A percentile compares a stretch with the other conserved stretches of the same genome.
These are phyloP conservation scores for Gautieria morchelliformis DNA, from an alignment of 768 basidiomycete species.

Conservation along the genomic window DNA sequence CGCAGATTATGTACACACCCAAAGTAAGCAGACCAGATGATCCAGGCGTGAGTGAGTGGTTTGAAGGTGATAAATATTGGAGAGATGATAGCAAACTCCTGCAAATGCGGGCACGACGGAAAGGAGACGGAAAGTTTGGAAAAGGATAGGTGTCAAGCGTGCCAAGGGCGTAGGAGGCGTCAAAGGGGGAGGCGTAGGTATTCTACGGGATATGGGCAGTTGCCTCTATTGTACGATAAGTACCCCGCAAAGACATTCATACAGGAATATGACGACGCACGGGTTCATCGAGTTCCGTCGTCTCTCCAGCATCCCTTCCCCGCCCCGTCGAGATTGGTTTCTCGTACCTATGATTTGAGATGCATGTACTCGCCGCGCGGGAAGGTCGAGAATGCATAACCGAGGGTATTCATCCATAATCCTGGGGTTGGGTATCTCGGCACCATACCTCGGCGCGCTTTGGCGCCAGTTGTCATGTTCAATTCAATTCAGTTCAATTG, in stretches of 20 bases:
- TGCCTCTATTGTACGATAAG: conserved; percentile 34
- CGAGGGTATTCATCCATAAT: no score
- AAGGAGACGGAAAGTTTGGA: conserved; percentile 59
- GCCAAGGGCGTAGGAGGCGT: conserved; percentile 34
- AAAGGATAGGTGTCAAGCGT: conserved; percentile 49
- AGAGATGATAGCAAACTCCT: conserved; percentile 55
- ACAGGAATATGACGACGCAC: conserved; percentile 31
- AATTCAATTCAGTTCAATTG: no score
- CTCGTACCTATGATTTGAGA: background rate
- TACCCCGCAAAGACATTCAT: background rate
- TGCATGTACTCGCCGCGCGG: background rate
- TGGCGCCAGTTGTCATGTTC: no score
- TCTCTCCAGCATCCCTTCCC: conserved; percentile 57
- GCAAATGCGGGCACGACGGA: conserved; percentile 65
- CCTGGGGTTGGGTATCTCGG: no score
- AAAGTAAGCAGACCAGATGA: conserved; percentile 57
- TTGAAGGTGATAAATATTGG: conserved; percentile 35
- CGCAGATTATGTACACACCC: conserved; percentile 39
- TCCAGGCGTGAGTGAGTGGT: conserved; percentile 34
- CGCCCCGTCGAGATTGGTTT: conserved; percentile 34
- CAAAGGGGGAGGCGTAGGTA: background rate
- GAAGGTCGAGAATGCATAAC: no score
- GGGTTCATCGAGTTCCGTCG: conserved; percentile 69
- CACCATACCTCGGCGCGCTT: no score
- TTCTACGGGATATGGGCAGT: conserved; percentile 59